Evolutionary conservation across 2,329 filamentous ascomycete genomes (phyloP), one percentile per base, ranked within the genome.

Genomic region (Aspergillus pseudoviridinutans): DNA sequence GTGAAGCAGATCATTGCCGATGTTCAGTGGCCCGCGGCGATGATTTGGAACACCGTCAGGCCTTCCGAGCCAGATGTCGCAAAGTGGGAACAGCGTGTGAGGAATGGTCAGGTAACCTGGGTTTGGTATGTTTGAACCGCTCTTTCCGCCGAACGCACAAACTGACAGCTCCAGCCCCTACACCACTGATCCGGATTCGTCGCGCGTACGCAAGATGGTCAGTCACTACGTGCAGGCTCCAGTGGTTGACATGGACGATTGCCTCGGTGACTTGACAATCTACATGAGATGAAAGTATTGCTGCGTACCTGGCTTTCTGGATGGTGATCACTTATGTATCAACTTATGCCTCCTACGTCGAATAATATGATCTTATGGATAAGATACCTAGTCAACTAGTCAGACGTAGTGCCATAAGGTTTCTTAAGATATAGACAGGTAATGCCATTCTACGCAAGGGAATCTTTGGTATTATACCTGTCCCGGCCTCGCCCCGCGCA

Each of bases 1-100:
- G 65, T 76, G 5, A 73, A 71, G 50, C 71, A 77, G 58, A 69
- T 77, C 25, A 63, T 78, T 38, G 68, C 71, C n/a, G 75, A 77
- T 60, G 62, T 73, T 50, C 68, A 73, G 46, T 70, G 68, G 49
- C 75, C 74, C 6, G 66, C 61, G 2, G 59, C 68, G n/a, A 65
- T 71, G 55, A 57, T 72, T 9, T 71, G 69, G 69, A 58, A 66
- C 52, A 61, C 50, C 0, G 61, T 68, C 1, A 32, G 27, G 4
- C 9, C 47, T 14, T 27, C 55, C 10, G 56, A 61, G n/a, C 49
- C 50, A 29, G 54, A 58, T 9, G n/a, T 28, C 2, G 51, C 52
- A 29, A 41, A 28, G 14, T 65, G 64, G 64, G 52, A 60, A 42
- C 50, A 53, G 20, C 44, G 53, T 14, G 52, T 42, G 20, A 51